These are phyloP conservation scores for Strobilomyces echinocephalus DNA, from an alignment of 768 basidiomycete genomes.

Conservation along the genomic window DNA sequence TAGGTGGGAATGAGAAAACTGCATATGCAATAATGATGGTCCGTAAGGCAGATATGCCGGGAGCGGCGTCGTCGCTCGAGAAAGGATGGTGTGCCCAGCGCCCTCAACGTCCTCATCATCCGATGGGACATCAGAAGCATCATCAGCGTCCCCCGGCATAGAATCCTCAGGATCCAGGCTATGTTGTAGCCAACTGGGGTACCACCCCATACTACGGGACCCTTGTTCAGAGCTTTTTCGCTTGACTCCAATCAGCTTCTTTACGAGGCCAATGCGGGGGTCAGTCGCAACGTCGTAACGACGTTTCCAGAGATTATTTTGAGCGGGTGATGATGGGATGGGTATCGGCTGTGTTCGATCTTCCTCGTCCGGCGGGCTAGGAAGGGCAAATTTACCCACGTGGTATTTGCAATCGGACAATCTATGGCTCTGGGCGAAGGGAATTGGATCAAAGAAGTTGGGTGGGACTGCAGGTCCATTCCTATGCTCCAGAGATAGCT, in stretches of 20 bases:
- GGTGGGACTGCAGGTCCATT: constrained; percentile 16
- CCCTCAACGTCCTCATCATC: constrained; percentile 38
- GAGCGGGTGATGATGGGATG: constrained; percentile 12
- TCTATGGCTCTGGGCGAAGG: constrained; percentile 62
- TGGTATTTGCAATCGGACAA: constrained; percentile 69
- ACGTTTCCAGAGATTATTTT: constrained; percentile 40
- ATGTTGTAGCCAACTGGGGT: constrained; percentile 42
- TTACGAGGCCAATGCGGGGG: constrained; percentile 64
- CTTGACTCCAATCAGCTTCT: constrained; percentile 66
- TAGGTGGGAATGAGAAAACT: constrained; percentile 60
- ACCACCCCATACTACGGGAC: constrained; percentile 31
- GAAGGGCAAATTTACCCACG: constrained; percentile 67
- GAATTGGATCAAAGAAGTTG: constrained; percentile 64
- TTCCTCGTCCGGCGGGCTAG: constrained; percentile 56
- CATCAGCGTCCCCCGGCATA: constrained; percentile 32
- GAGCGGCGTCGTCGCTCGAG: constrained; percentile 64
- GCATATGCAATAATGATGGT: constrained; percentile 59
- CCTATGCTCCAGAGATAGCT: constrained; percentile 33
- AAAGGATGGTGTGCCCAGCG: constrained; percentile 24
- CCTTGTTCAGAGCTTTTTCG: constrained; percentile 48
- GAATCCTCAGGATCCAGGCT: constrained; percentile 44
- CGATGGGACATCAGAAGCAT: constrained; percentile 37
- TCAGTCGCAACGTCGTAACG: constrained; percentile 63
- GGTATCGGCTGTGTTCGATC: constrained; percentile 31
- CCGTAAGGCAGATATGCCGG: constrained; percentile 70